Percentiles rank a stretch among this genome's conserved stretches.
phyloP scores from a whole-genome alignment of 2,329 filamentous ascomycete species.

The Amphichorda felina region DNA sequence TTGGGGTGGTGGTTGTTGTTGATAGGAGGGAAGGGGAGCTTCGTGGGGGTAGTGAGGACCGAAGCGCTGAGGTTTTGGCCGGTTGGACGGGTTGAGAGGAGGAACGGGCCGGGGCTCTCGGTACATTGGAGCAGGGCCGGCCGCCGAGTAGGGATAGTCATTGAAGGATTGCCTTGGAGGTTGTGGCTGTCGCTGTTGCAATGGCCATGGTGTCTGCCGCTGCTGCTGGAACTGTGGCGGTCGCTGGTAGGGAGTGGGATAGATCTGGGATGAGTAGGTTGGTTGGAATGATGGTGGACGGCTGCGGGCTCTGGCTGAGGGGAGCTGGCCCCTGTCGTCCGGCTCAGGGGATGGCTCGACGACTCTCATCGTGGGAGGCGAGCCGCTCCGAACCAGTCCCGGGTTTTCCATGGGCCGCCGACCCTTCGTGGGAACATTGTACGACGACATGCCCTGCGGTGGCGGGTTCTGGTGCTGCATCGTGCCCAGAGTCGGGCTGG shows the following conservation, averaged over 20 bases:
- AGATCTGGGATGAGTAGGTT: background rate
- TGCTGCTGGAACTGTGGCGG: constrained; percentile 4
- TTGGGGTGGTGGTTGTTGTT: constrained; percentile 7
- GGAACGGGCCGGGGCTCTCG: background rate
- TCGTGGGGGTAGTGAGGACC: constrained; percentile 9
- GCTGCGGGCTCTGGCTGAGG: constrained; percentile 3
- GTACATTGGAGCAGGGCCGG: too few relatives aligned
- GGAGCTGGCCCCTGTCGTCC: constrained; percentile 10
- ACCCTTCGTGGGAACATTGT: constrained; percentile 1
- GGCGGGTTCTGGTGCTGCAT: constrained; percentile 10
- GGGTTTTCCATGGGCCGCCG: constrained; percentile 7
- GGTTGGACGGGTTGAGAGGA: background rate
- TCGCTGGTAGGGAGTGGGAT: background rate
- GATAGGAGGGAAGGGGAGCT: too few relatives aligned
- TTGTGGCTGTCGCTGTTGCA: constrained; percentile 11
- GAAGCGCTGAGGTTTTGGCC: background rate
- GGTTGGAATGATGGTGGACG: background rate
- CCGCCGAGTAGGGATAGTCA: too few relatives aligned
- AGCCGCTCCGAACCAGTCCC: constrained; percentile 12
- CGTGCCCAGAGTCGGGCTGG: constrained; percentile 28
- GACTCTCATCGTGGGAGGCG: constrained; percentile 24
- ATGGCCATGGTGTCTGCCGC: constrained; percentile 7
- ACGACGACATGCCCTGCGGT: constrained; percentile 4
- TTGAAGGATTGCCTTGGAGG: constrained; percentile 3
- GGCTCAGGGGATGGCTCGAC: constrained; percentile 21